Evolutionary conservation across 225 moss, liverwort and hornwort species (phyloP), one percentile per base, ranked within the genome.

Genomic region (Pseudisothecium myosuroides): DNA sequence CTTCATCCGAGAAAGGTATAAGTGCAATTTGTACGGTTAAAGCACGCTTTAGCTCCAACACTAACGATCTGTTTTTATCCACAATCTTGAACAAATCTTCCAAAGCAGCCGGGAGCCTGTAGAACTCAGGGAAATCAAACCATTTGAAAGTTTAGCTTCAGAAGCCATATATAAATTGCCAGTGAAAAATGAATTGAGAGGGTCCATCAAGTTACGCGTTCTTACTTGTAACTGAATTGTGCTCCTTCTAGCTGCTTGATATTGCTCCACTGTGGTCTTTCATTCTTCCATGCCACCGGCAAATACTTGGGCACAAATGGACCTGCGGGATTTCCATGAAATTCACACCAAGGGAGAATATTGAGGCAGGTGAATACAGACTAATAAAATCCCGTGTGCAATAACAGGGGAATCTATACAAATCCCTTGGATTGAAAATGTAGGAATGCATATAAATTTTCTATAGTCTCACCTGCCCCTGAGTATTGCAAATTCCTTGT

Each of bases 1-100:
- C 93, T 66, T 90, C 89, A 13, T 90, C 91, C 49, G 90, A 92
- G 89, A 96, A 96, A 11, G 95, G 93, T 71, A 80, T 75, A 2
- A 52, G 89, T 17, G 92, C 94, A 67, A 95, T 92, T 80, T 95
- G 91, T 47, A 96, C 36, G 10, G 43, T 37, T 9, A 56, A 12
- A 28, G 18, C 32, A 47, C 34, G 58, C 20, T 32, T 64, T 36
- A 4, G 14, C 45, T 79, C n/a, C n/a, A n/a, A n/a, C n/a, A n/a
- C 4, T 43, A 87, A 13, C 34, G 68, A 59, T 27, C 27, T 32
- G 21, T 68, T 67, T 24, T 32, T 10, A 23, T 66, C 55, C 64
- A 87, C 55, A 4, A 66, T 78, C 77, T 21, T 50, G 49, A 87
- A 78, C 23, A 87, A 41, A 22, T 66, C 65, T 31, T 78, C 66